Evolutionary conservation across 2,329 filamentous ascomycete species (phyloP).

Genomic region (Phialophora macrospora): DNA sequence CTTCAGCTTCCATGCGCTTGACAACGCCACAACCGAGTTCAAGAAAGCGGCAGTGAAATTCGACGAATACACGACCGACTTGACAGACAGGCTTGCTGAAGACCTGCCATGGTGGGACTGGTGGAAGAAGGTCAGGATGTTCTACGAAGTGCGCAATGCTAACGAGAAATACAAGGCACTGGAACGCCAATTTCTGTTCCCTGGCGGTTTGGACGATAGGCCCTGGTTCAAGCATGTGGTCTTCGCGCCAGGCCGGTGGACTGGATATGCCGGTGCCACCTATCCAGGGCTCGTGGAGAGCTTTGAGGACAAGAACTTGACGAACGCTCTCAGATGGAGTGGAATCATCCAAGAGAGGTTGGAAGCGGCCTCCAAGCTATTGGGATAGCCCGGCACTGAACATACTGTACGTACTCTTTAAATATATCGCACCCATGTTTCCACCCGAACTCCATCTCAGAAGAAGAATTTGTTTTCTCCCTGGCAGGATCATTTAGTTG

Average conservation of each 20-base stretch:
- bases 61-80: constrained; percentile 56
- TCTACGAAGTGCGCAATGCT: constrained; percentile 65
- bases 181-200: constrained; percentile 78
- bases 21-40: constrained; percentile 56
- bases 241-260: constrained; percentile 90
- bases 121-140: constrained; percentile 68
- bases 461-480: background rate
- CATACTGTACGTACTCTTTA: background rate
- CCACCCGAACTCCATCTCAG: background rate
- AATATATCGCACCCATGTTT: background rate
- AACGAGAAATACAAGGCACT: constrained; percentile 85
- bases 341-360: constrained; percentile 41
- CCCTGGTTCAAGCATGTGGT: constrained; percentile 95
- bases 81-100: constrained; percentile 55
- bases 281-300: constrained; percentile 69
- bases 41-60: constrained; percentile 55
- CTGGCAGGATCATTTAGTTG: background rate
- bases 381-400: constrained; percentile 29
- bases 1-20: constrained; percentile 46
- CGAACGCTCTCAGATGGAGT: constrained; percentile 48
- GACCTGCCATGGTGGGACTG: constrained; percentile 78
- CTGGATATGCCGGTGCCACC: constrained; percentile 79
- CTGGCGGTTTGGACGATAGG: constrained; percentile 74
- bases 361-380: constrained; percentile 35
- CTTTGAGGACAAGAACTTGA: constrained; percentile 57